phyloP scores from a whole-genome alignment of 1,284 basidiomycete genomes.

The Ganoderma lingzhi region DNA sequence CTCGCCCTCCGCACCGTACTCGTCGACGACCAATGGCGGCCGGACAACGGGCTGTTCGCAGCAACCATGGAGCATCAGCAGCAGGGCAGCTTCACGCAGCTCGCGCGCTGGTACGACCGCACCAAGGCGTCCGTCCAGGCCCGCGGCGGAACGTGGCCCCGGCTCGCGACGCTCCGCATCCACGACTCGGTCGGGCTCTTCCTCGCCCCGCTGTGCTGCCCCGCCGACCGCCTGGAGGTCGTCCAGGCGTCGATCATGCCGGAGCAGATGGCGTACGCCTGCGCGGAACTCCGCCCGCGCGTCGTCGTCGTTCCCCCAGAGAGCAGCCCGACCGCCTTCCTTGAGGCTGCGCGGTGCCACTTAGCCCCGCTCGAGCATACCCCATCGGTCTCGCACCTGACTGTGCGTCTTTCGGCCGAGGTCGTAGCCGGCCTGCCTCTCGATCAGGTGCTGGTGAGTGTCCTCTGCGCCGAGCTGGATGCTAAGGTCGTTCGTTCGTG shows the following conservation, averaged over 20 bases:
- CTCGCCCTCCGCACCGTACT: not conserved
- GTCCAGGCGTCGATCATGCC: not conserved
- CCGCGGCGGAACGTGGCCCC: not conserved
- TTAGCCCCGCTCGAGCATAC: not conserved
- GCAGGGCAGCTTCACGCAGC: not conserved
- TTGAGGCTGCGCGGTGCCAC: not conserved
- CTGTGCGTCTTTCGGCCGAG: not conserved
- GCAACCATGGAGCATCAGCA: not conserved
- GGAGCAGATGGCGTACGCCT: not conserved
- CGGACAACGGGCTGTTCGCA: not conserved
- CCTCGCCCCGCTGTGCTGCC: not conserved
- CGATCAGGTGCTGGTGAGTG: conserved; percentile 2
- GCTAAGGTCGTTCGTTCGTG: not conserved
- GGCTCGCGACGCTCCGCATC: not conserved
- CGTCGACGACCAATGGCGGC: not conserved
- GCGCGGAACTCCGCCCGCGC: not conserved
- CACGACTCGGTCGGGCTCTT: not conserved
- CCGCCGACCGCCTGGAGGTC: not conserved
- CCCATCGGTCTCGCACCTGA: not conserved
- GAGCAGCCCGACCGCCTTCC: not conserved
- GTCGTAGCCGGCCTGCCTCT: not conserved
- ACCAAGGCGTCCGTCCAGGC: not conserved
- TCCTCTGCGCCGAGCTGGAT: not conserved
- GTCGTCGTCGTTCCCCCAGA: not conserved
- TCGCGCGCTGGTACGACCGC: conserved; percentile 3